These are phyloP conservation scores for Debaryomyces maramus DNA, from an alignment of 805 yeast genomes.

Conservation along the genomic window DNA sequence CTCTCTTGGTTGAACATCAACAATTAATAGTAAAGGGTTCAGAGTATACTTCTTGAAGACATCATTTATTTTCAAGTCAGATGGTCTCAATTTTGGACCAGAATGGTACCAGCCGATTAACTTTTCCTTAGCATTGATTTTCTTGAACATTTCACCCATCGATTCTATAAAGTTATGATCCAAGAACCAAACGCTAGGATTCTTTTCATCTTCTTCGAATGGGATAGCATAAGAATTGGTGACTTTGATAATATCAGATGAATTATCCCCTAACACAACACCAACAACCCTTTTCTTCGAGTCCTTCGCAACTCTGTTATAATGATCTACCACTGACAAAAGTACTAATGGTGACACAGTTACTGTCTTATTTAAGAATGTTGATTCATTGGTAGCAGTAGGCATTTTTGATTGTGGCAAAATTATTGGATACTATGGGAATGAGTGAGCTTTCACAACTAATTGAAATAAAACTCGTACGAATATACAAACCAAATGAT, in stretches of 20 bases:
- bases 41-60: constrained; percentile 77
- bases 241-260: constrained; percentile 59
- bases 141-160: constrained; percentile 97
- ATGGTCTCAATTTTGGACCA: constrained; percentile 86
- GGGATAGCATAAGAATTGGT: constrained; percentile 97
- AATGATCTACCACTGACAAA: constrained; percentile 92
- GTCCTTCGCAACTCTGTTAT: constrained; percentile 76
- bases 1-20: constrained; percentile 80
- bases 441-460: too few relatives aligned
- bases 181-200: constrained; percentile 91
- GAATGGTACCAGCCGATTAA: constrained; percentile 99
- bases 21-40: constrained; percentile 82
- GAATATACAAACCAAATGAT: too few relatives aligned
- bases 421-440: too few relatives aligned
- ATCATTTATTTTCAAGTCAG: constrained; percentile 90
- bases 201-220: constrained; percentile 93
- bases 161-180: constrained; percentile 95
- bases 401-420: constrained; percentile 19
- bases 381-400: constrained; percentile 34
- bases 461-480: too few relatives aligned
- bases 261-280: constrained; percentile 82
- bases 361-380: constrained; percentile 55
- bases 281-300: constrained; percentile 86
- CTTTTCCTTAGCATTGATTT: constrained; percentile 95
- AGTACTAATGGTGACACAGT: constrained; percentile 95